Percentiles rank a stretch among this genome's conserved stretches.
Conservation (phyloP, 2,329 filamentous ascomycete genomes). For the Ophiosphaerella korrae region DNA sequence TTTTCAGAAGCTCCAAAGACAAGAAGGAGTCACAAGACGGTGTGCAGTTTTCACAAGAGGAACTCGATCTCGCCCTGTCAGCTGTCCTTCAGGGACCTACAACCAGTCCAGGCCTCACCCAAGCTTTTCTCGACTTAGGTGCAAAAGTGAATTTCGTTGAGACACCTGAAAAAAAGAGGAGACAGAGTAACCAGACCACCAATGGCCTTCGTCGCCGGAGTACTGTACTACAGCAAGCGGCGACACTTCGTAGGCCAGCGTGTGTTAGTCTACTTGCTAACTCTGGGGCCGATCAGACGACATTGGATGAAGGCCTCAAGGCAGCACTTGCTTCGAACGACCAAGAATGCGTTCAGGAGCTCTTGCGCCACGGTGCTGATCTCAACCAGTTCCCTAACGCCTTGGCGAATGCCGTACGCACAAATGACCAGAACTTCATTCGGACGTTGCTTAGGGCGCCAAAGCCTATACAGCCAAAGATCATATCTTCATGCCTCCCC, state of each 20-base stretch:
- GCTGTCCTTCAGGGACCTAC: conserved; percentile 37
- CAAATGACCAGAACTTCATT: conserved; percentile 37
- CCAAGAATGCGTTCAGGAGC: conserved; percentile 37
- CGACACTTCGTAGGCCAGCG: conserved; percentile 35
- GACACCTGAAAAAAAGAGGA: conserved; percentile 23
- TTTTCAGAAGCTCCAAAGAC: conserved; percentile 44
- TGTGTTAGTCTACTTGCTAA: conserved; percentile 39
- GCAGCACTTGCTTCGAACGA: conserved; percentile 41
- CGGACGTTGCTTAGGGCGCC: conserved; percentile 39
- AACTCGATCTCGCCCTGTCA: conserved; percentile 43
- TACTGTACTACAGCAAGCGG: conserved; percentile 44
- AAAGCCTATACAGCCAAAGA: conserved; percentile 35
- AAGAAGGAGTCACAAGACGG: conserved; percentile 40
- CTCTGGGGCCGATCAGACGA: conserved; percentile 43
- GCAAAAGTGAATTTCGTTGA: conserved; percentile 42
- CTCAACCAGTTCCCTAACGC: conserved; percentile 38
- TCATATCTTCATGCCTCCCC: conserved; percentile 40
- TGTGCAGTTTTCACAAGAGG: conserved; percentile 40
- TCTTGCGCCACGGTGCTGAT: conserved; percentile 43
- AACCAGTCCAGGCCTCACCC: conserved; percentile 37
- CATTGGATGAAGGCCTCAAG: conserved; percentile 40
- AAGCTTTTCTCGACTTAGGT: conserved; percentile 41
- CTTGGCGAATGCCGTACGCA: conserved; percentile 37
- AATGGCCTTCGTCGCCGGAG: conserved; percentile 35
- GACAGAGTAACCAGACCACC: conserved; percentile 20